Percentiles rank a stretch among this genome's conserved stretches.
phyloP scores from a whole-genome alignment of 1,139 yeast genomes.

The Candida pseudocylindracea region DNA sequence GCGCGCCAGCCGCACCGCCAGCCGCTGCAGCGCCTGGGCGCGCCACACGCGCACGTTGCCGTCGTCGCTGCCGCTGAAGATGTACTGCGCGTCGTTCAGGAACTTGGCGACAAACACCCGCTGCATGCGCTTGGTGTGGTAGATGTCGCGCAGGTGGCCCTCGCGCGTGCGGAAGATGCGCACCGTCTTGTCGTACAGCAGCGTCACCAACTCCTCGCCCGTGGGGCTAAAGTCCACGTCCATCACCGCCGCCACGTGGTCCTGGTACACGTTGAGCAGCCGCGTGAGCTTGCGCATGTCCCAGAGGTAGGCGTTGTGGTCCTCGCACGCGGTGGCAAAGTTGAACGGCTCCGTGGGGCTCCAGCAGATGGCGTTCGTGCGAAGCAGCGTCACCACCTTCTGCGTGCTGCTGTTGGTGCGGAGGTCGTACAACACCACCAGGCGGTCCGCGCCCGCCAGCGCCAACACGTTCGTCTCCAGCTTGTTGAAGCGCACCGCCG shows the following conservation, averaged over 20 bases:
- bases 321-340: conserved; percentile 85
- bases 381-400: conserved; percentile 60
- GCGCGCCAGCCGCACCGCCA: conserved; percentile 59
- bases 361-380: conserved; percentile 82
- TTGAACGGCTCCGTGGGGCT: conserved; percentile 96
- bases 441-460: conserved; percentile 81
- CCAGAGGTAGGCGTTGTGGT: conserved; percentile 85
- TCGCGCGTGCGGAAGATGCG: conserved; percentile 54
- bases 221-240: conserved; percentile 93
- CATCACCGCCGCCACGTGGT: conserved; percentile 91
- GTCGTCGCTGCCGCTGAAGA: conserved; percentile 86
- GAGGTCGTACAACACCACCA: conserved; percentile 74
- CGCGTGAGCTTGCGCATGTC: conserved; percentile 84
- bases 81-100: conserved; percentile 74
- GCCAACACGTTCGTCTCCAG: conserved; percentile 83
- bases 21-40: conserved; percentile 62
- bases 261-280: conserved; percentile 72
- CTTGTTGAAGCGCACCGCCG: conserved; percentile 65
- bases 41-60: conserved; percentile 93
- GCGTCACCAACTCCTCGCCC: conserved; percentile 89
- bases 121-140: conserved; percentile 97
- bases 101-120: conserved; percentile 67
- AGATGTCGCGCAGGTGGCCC: conserved; percentile 88
- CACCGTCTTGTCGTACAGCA: conserved; percentile 84
- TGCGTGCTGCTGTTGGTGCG: conserved; percentile 90